Evolutionary conservation across 2,329 filamentous ascomycete species (phyloP), one percentile per base, ranked within the genome.

Genomic region (Podosphaera aphanis): DNA sequence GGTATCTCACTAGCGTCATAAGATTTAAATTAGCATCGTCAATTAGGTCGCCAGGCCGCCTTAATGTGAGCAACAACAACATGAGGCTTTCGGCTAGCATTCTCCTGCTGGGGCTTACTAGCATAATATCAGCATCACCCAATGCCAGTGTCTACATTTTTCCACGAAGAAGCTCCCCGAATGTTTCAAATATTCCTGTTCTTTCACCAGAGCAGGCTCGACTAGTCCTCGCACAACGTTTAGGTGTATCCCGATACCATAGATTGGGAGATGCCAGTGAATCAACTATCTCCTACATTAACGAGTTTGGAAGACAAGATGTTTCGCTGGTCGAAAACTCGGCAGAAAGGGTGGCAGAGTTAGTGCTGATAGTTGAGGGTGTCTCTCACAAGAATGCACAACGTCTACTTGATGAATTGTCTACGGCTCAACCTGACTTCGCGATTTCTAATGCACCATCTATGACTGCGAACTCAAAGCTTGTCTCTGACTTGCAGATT

Each of bases 341-440:
- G 23, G 41, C 47, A 36, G 49, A 56, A 23, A 49, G 52, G 46
- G 47, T 48, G 47, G 23, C 55, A 50, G 74, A 82, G 59, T 65
- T 80, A 35, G 60, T 80, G 21, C 61, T 79, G 44, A 59, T 74
- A 52, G 62, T 79, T 44, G 68, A 77, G 56, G 72, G 75, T 54
- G 63, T 70, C 60, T 67, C 64, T 16, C 52, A 62, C 15, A 56
- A 64, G 37, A 65, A 69, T 41, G 62, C 66, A 44, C 53, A 59
- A 44, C 51, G 57, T 36, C 46, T 70, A 20, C 62, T 66, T 47
- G 60, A 64, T n/a, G 61, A 65, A 6, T 60, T 67, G 44, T 57
- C 50, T 35, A 51, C 54, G 16, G 48, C 60, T 19, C 57, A 62
- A 21, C 65, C 66, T 10, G 62, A 68, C 1, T 77, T 77, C 48